These are phyloP conservation scores for Moesziomyces globuligerus DNA, from an alignment of 1,284 basidiomycete genomes.

Conservation along the genomic window DNA sequence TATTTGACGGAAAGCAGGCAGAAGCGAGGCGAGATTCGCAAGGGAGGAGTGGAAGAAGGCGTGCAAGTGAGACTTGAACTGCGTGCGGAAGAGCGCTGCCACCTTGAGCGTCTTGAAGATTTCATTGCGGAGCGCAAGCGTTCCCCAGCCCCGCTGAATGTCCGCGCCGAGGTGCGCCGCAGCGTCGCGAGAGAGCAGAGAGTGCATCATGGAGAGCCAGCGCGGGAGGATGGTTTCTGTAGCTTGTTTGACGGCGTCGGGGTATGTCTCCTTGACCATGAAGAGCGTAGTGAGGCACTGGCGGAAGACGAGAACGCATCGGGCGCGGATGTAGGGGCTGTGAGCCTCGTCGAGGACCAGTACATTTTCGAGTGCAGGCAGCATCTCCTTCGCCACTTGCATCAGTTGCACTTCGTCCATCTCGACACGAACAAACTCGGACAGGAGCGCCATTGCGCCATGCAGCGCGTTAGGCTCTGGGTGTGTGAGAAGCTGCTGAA, in stretches of 20 bases:
- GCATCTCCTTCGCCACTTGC: slow-evolving; percentile 54
- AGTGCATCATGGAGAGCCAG: slow-evolving; percentile 72
- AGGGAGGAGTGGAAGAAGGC: slow-evolving; percentile 37
- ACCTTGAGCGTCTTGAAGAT: slow-evolving; percentile 60
- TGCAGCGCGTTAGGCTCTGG: slow-evolving; percentile 43
- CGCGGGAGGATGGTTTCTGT: slow-evolving; percentile 81
- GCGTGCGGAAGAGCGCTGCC: slow-evolving; percentile 53
- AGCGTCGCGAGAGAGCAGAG: slow-evolving; percentile 26
- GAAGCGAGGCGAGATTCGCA: slow-evolving; percentile 36
- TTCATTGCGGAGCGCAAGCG: slow-evolving; percentile 52
- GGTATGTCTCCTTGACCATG: slow-evolving; percentile 93
- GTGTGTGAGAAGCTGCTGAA: slow-evolving; percentile 48
- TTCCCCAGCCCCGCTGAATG: slow-evolving; percentile 41
- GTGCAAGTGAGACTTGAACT: slow-evolving; percentile 49
- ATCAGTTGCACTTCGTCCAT: slow-evolving; percentile 65
- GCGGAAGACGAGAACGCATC: slow-evolving; percentile 86
- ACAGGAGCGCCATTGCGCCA: slow-evolving; percentile 60
- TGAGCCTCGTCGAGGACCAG: slow-evolving; percentile 37
- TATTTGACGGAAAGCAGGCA: slow-evolving; percentile 42
- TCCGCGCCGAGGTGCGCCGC: slow-evolving; percentile 18
- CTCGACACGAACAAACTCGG: slow-evolving; percentile 61
- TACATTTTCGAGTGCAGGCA: slow-evolving; percentile 57
- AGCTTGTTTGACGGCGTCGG: slow-evolving; percentile 84
- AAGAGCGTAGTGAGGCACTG: slow-evolving; percentile 88
- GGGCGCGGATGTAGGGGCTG: slow-evolving; percentile 71